A percentile compares a stretch with the other conserved stretches of the same genome.
phyloP scores from a whole-genome alignment of 805 yeast genomes.

The Gaillardinia entomophila region DNA sequence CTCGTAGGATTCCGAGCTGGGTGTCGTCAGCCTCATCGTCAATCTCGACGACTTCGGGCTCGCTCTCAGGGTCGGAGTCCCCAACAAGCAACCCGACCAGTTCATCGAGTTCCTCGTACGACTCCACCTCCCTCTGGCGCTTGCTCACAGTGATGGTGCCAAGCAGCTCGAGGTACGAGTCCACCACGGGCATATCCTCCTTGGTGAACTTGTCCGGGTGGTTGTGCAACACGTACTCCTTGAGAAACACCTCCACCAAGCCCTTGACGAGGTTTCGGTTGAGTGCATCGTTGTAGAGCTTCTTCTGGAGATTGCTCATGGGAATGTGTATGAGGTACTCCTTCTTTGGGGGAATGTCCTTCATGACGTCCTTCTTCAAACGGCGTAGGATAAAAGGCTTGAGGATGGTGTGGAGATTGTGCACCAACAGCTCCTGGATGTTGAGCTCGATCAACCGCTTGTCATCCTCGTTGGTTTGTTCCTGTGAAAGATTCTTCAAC shows the following conservation, averaged over 20 bases:
- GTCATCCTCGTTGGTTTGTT: conserved; percentile 9
- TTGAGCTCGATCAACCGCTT: conserved; percentile 53
- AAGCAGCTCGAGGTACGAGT: conserved; percentile 37
- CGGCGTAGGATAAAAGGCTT: conserved; percentile 85
- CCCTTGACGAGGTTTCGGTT: conserved; percentile 38
- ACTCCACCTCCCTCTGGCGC: not conserved
- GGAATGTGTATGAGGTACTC: conserved; percentile 80
- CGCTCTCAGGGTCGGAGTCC: not conserved
- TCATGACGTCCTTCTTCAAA: conserved; percentile 64
- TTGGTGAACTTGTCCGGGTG: conserved; percentile 12
- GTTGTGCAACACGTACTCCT: conserved; percentile 47
- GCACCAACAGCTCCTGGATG: conserved; percentile 47
- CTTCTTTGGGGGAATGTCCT: conserved; percentile 76
- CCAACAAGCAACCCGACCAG: too few species aligned
- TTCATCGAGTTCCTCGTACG: not conserved
- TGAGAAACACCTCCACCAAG: conserved; percentile 41
- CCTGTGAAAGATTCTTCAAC: conserved; percentile 28
- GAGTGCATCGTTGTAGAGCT: conserved; percentile 53
- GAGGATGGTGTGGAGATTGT: conserved; percentile 78
- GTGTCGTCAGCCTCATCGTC: not conserved
- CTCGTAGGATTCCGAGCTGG: conserved; percentile 5
- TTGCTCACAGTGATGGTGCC: not conserved
- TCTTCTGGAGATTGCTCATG: conserved; percentile 56
- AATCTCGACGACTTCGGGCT: not conserved
- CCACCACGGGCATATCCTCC: conserved; percentile 22